Evolutionary conservation across 306 rosid species (phyloP).

Genomic region (Amphicarpaea edgeworthii): DNA sequence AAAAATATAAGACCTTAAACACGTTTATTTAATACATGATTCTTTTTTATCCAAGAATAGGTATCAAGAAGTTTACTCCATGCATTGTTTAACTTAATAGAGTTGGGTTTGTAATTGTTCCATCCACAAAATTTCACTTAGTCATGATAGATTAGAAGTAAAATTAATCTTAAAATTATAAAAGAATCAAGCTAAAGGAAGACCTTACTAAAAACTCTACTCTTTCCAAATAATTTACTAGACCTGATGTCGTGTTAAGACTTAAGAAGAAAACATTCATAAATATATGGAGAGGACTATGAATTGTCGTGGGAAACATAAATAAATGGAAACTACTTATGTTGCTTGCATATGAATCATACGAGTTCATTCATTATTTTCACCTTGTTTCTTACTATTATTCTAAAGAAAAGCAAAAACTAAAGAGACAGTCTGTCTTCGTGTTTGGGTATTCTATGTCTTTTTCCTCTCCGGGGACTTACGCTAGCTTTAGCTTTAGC

Average conservation of each 20-base stretch:
- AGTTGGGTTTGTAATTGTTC: too few species aligned
- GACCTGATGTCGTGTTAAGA: neutral
- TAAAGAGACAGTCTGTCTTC: constrained; percentile 40
- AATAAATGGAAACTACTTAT: neutral
- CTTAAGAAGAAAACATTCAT: constrained; percentile 2
- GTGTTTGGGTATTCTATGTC: constrained; percentile 30
- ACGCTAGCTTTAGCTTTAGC: constrained; percentile 45
- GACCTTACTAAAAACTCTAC: neutral
- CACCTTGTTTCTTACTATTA: neutral
- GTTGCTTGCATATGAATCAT: constrained; percentile 9
- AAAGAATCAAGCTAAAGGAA: neutral
- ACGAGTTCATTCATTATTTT: constrained; percentile 9
- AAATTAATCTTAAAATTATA: too few species aligned
- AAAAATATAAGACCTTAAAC: too few species aligned
- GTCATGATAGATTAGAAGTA: neutral
- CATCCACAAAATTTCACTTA: neutral
- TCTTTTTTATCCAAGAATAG: too few species aligned
- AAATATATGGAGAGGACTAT: too few species aligned
- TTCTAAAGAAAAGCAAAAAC: constrained; percentile 18
- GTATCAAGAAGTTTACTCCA: too few species aligned
- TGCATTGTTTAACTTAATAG: too few species aligned
- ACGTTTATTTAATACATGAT: too few species aligned
- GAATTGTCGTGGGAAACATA: neutral
- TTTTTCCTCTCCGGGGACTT: constrained; percentile 1
- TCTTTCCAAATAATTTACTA: too few species aligned